Evolutionary conservation across 495 filamentous ascomycete species (phyloP), one percentile per base, ranked within the genome.

Genomic region (Zalerion maritima): DNA sequence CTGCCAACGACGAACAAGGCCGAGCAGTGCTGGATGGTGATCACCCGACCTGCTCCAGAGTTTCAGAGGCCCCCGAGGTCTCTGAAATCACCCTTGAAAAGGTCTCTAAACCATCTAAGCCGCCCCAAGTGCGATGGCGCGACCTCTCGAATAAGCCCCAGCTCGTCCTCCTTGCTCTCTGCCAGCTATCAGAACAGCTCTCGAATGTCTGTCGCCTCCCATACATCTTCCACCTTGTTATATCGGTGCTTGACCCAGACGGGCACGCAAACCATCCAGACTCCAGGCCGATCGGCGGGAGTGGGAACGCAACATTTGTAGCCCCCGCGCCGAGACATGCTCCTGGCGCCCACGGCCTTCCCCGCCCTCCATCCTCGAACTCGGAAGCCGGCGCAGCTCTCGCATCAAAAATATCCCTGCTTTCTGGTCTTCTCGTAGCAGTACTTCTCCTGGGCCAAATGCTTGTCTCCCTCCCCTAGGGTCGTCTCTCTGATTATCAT

Each of bases 381-480:
- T 30, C 55, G 13, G 43, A 51, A 42, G 44, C 49, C 6, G 46
- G 43, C 3, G 52, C n/a, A n/a, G 28, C 29, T n/a, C 17, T 36
- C 4, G 35, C 43, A 0, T 36, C 41, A 4, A 38, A 36, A 14
- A 32, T 67, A 21, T 52, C 63, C n/a, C 42, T 40, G 20, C 60
- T 50, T 20, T 78, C 78, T 11, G 78, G 75, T 3, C 55, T 86
- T 23, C 64, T 84, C 37, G 71, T 80, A 26, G 75, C 76, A n/a
- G 69, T 75, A 14, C 86, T 86, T 41, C 68, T 76, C 6, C 54
- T 81, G 19, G 71, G 77, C 17, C 81, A 86, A 45, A 71, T 75
- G 38, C 38, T 77, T 13, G 79, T 77, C 0, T 75, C 73, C 13
- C 66, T 87, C 46, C 72, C 75, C 34, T 89, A 81, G 81, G 83